These are phyloP conservation scores for Ceratobasidium sp. DNA, from an alignment of 1,284 basidiomycete genomes.

Conservation along the genomic window DNA sequence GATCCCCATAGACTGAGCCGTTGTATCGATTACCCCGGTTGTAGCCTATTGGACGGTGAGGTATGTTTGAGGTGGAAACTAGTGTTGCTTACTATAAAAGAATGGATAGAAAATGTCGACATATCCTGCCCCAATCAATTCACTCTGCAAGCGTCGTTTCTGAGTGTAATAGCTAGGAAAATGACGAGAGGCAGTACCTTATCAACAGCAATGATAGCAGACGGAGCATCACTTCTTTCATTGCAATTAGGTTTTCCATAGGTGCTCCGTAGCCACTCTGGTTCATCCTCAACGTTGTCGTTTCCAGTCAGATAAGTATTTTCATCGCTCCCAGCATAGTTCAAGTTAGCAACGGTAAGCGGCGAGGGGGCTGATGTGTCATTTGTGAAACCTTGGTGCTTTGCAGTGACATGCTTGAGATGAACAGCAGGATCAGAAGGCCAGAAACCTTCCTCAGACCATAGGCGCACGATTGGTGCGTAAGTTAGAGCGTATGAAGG, in stretches of 20 bases:
- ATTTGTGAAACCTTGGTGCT: constrained; percentile 13
- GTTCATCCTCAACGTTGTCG: constrained; percentile 29
- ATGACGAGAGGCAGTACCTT: constrained; percentile 47
- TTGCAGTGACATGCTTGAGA: constrained; percentile 50
- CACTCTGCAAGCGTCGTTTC: constrained; percentile 10
- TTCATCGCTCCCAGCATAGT: constrained; percentile 29
- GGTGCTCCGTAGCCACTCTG: constrained; percentile 33
- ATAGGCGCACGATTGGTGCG: constrained; percentile 51
- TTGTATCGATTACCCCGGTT: constrained; percentile 52
- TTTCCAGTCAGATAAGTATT: constrained; percentile 33
- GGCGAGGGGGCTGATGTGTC: constrained; percentile 24
- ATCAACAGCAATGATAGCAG: constrained; percentile 53
- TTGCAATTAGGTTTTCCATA: constrained; percentile 43
- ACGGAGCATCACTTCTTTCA: constrained; percentile 50
- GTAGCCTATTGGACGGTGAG: constrained; percentile 46
- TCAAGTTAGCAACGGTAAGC: constrained; percentile 31
- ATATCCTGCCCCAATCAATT: constrained; percentile 51
- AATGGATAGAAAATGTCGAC: constrained; percentile 56
- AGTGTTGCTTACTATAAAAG: constrained; percentile 24
- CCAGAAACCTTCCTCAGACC: constrained; percentile 52
- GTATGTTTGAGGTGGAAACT: background rate
- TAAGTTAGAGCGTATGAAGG: constrained; percentile 51
- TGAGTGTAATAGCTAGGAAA: no score
- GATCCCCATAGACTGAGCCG: constrained; percentile 49
- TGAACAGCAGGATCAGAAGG: constrained; percentile 53